Evolutionary conservation across 495 filamentous ascomycete genomes (phyloP), one percentile per base, ranked within the genome.

Genomic region (Tuber brumale): DNA sequence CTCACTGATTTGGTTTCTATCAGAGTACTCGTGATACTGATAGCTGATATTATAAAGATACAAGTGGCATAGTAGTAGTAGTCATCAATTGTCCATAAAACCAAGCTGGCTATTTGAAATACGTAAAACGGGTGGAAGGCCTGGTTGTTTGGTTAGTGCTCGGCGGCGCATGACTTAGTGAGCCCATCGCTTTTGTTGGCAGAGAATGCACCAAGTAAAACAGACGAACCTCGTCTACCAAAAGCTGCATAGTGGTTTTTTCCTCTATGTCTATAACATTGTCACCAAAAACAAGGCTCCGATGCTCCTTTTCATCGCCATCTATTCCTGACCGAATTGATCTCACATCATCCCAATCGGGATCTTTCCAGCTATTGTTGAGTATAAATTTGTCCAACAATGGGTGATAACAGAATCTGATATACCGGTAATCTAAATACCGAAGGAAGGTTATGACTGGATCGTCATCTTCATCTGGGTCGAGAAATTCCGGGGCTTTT

Each of bases 51-150:
- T 73, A 96, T 80, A 79, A 99, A 97, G 76, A 99, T 99, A 83
- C 94, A 97, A 43, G 89, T 87, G 44, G 96, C 96, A 86, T 99
- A 99, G 83, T 97, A 98, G 80, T 97, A 98, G 81, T 99, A 99
- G 79, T 94, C 86, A 81, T 99, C 96, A 43, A 97, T 77, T 23
- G 94, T 97, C 96, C 96, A 99, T 7, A 99, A 90, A 70, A 95
- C 83, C 74, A 99, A 86, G 86, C 96, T 98, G 45, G 93, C 94
- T 81, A 99, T 90, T 83, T 99, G 96, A 84, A 99, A 99, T 48
- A 97, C 91, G 82, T 98, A 99, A 85, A 99, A 98, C 4, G 96
- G 96, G 82, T 98, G 95, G 83, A 99, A 93, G 6, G 92, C 93
- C 91, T 95, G 78, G 14, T 71, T 45, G 70, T 45, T 39, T 71